phyloP scores from a whole-genome alignment of 768 basidiomycete genomes.

The Hypsizygus marmoreus region DNA sequence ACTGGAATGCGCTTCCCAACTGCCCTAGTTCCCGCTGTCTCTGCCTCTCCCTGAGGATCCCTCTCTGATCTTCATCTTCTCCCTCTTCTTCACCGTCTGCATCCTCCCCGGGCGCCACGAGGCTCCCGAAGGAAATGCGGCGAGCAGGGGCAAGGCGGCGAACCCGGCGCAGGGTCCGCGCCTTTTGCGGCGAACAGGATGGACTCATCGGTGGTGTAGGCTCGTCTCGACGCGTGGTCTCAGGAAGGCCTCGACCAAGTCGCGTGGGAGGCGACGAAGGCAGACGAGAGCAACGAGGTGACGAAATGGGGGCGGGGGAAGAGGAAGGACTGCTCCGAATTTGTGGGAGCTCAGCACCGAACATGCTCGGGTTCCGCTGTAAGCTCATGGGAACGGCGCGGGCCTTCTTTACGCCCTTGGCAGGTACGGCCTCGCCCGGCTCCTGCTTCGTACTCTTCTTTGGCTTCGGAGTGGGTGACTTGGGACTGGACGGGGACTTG shows the following conservation, averaged over 20 bases:
- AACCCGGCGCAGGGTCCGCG: constrained; percentile 52
- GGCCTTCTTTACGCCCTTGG: constrained; percentile 9
- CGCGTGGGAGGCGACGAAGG: constrained; percentile 10
- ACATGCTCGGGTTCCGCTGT: constrained; percentile 64
- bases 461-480: constrained; percentile 25
- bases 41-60: constrained; percentile 6
- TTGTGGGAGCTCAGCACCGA: constrained; percentile 66
- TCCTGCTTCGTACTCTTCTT: constrained; percentile 10
- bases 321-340: constrained; percentile 23
- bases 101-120: constrained; percentile 40
- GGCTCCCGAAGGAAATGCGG: constrained; percentile 68
- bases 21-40: constrained; percentile 24
- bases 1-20: constrained; percentile 75
- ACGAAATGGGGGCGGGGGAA: constrained; percentile 15
- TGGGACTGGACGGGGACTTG: constrained; percentile 20
- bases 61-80: constrained; percentile 33
- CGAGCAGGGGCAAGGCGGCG: constrained; percentile 49
- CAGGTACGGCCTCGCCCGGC: not conserved
- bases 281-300: constrained; percentile 4
- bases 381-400: constrained; percentile 47
- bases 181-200: constrained; percentile 25
- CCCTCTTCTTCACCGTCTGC: constrained; percentile 35
- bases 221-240: not conserved
- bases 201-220: constrained; percentile 12
- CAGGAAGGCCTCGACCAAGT: not conserved